Base-by-base conservation (phyloP, 2,329 filamentous ascomycete genomes). In the Monosporascus sp. region DNA sequence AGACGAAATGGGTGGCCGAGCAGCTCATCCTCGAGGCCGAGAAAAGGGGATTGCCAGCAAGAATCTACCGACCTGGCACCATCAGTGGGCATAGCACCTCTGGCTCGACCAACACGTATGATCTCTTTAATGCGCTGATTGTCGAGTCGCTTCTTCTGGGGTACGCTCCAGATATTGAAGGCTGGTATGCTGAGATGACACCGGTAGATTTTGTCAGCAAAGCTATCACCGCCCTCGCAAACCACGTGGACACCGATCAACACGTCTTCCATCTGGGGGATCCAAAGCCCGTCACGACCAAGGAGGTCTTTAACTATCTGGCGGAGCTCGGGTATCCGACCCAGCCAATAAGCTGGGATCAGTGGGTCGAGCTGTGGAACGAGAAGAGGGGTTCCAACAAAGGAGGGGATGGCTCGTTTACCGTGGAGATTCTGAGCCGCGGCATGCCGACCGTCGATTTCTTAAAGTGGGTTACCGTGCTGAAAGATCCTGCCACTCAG, bases 171-270 rank as follows among this genome's bases (percentile, higher is more conserved):
- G 78, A 88, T 51, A 84, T 91, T 4, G 78, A 86, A 49, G 84
- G 84, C 43, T 93, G 89, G 89, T 82, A 85, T 49, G 81, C 87
- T 1, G 89, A 93, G 71, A 92, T 92, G 88, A 91, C 89, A 0
- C 88, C 89, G 0, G 89, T 91, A 15, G 88, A 93, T 69, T 91
- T 89, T 63, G 87, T 91, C 54, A 88, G 85, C 70, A 84, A 84
- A 58, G 84, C 87, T 4, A 89, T 93, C 59, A 74, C 88, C 24
- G 82, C 87, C 18, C 78, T 92, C 20, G 79, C 85, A 41, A 84
- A 86, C 59, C 78, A 89, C 54, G 79, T 73, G 0, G 76, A 85
- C 37, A 75, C 78, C 1, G 76, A 84, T 9, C 86, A 89, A 62
- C 77, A 78, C 0, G 72, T 91, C 7, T 90, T 89, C 70, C 89